Conservation (phyloP, 2,329 filamentous ascomycete genomes). For the Thielaviopsis cerberus region DNA sequence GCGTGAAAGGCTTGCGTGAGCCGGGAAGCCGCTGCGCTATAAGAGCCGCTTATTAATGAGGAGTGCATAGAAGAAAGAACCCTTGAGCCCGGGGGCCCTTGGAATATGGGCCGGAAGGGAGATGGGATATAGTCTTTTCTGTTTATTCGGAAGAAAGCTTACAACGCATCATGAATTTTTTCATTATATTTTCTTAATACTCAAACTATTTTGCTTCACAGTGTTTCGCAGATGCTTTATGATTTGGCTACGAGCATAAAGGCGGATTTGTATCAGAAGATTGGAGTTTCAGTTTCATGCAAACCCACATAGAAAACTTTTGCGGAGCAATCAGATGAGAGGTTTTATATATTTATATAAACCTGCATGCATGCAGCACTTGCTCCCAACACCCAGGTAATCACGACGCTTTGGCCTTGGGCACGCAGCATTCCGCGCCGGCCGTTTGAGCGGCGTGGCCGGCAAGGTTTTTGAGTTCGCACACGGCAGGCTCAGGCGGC, state of each 20-base stretch:
- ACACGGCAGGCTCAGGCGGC: slow-evolving; percentile 16
- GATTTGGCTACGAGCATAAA: slow-evolving; percentile 9
- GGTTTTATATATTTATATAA: not conserved
- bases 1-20: not conserved
- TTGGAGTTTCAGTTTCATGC: not conserved
- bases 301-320: not conserved
- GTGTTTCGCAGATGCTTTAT: slow-evolving; percentile 7
- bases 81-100: not conserved
- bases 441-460: slow-evolving; percentile 27
- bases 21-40: not conserved
- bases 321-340: not conserved
- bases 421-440: slow-evolving; percentile 33
- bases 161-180: not conserved
- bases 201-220: slow-evolving; percentile 1
- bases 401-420: slow-evolving; percentile 21
- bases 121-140: not conserved
- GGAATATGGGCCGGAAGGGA: not conserved
- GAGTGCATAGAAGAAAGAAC: not conserved
- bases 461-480: slow-evolving; percentile 25
- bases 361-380: not conserved
- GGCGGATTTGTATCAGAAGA: not conserved
- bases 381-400: too few relatives aligned
- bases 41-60: not conserved
- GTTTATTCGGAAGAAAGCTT: not conserved
- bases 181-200: slow-evolving; percentile 1